Evolutionary conservation across 768 basidiomycete genomes (phyloP).

Genomic region (Lactarius hengduanensis): DNA sequence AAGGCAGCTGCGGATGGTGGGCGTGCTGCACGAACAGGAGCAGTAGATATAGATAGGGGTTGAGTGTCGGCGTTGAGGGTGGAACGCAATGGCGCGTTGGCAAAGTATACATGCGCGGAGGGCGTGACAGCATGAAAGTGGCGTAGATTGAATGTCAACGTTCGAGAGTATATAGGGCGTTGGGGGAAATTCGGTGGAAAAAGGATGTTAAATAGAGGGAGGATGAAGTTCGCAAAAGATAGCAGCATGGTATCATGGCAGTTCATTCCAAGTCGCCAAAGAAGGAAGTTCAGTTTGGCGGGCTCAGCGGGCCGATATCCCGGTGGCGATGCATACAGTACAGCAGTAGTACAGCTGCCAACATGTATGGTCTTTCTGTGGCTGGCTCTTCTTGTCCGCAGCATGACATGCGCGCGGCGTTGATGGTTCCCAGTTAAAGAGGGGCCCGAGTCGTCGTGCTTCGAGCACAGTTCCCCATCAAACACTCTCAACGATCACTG

Average conservation of each 20-base stretch:
- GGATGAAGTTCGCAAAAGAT: conserved; percentile 5
- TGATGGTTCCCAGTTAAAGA: background rate
- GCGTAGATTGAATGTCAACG: conserved; percentile 51
- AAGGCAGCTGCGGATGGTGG: conserved; percentile 9
- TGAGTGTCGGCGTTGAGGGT: conserved; percentile 25
- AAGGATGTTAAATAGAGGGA: conserved; percentile 3
- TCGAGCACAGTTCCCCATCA: background rate
- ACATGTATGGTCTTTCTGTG: background rate
- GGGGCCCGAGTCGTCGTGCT: background rate
- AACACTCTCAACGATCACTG: background rate
- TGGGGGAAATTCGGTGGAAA: conserved; percentile 3
- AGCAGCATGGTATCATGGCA: conserved; percentile 4
- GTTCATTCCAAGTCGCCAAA: background rate
- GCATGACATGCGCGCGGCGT: background rate
- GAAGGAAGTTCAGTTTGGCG: background rate
- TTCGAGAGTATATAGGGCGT: background rate
- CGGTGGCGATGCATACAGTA: no score
- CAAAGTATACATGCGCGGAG: conserved; percentile 52
- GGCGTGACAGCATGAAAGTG: conserved; percentile 54
- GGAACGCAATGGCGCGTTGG: conserved; percentile 41
- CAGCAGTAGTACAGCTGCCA: background rate
- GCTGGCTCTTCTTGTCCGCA: background rate
- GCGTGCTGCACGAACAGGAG: conserved; percentile 14
- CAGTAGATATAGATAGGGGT: background rate
- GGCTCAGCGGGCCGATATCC: background rate